Conservation (phyloP, 148 eudicot genomes). For the Camellia sinensis region DNA sequence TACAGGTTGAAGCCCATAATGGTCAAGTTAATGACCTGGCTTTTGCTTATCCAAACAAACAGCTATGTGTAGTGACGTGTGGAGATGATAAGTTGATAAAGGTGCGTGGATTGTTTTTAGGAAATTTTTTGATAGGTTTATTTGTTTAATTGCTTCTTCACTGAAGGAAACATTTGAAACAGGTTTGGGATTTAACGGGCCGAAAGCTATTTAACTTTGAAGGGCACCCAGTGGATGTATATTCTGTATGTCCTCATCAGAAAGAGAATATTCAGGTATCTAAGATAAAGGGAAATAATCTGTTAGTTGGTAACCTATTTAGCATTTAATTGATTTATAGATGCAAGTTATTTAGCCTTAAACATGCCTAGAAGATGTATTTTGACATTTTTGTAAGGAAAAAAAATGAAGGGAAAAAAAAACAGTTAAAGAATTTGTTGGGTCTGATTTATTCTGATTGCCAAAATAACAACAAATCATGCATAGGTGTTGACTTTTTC, state of each 20-base stretch:
- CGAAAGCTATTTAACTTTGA: constrained; percentile 69
- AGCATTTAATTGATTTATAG: background rate
- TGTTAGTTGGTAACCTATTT: background rate
- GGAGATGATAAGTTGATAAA: constrained; percentile 91
- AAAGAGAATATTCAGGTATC: constrained; percentile 83
- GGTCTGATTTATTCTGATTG: background rate
- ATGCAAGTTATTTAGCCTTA: too few species aligned
- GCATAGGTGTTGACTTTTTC: too few species aligned
- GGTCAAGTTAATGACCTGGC: constrained; percentile 93
- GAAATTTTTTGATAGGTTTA: background rate
- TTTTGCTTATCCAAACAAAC: constrained; percentile 85
- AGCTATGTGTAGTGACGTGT: constrained; percentile 77
- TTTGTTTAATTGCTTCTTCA: background rate
- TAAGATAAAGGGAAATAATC: background rate
- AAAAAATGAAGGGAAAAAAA: too few species aligned
- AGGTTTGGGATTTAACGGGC: constrained; percentile 96
- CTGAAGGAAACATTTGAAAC: constrained; percentile 23
- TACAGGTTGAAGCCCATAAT: constrained; percentile 79
- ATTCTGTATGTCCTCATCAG: constrained; percentile 88
- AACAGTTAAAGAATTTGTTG: too few species aligned
- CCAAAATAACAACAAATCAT: background rate
- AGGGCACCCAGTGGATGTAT: constrained; percentile 93
- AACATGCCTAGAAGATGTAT: too few species aligned
- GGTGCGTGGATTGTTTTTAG: constrained; percentile 33
- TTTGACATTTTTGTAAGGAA: too few species aligned